Conservation (phyloP, 768 basidiomycete species). For the Lactarius sp. region DNA sequence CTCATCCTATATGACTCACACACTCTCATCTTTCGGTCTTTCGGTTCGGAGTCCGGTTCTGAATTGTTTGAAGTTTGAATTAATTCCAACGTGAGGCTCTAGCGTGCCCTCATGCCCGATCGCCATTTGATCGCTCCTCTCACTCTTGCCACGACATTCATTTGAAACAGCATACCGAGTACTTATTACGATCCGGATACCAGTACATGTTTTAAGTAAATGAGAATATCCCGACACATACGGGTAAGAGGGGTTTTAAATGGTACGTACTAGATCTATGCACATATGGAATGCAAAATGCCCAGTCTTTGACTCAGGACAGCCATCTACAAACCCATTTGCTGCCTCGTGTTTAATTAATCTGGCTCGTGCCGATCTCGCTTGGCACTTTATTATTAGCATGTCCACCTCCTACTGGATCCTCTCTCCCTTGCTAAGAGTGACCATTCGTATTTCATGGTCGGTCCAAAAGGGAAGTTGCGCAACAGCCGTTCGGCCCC, state of each 20-base stretch:
- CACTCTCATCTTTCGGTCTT: too few relatives aligned
- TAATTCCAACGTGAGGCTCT: too few relatives aligned
- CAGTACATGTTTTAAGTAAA: too few relatives aligned
- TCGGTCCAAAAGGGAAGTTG: too few relatives aligned
- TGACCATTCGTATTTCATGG: too few relatives aligned
- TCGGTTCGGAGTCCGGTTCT: too few relatives aligned
- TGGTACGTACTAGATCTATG: not conserved
- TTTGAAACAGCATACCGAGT: not conserved
- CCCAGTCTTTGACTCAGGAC: not conserved
- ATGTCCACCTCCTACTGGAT: not conserved
- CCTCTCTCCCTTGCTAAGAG: too few relatives aligned
- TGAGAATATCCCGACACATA: too few relatives aligned
- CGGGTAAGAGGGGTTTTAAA: too few relatives aligned
- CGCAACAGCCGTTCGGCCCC: too few relatives aligned
- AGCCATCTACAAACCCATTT: not conserved
- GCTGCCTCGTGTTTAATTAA: conserved; percentile 22
- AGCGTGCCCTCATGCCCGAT: not conserved
- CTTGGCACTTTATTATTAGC: not conserved
- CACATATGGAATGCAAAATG: not conserved
- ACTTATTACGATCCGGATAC: not conserved
- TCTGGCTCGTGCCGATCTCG: conserved; percentile 14
- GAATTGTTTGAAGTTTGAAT: too few relatives aligned
- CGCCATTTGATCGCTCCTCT: not conserved
- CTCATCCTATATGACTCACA: too few relatives aligned
- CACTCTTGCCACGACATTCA: not conserved